Conservation (phyloP, 345 rosid species). For the Acer negundo region DNA sequence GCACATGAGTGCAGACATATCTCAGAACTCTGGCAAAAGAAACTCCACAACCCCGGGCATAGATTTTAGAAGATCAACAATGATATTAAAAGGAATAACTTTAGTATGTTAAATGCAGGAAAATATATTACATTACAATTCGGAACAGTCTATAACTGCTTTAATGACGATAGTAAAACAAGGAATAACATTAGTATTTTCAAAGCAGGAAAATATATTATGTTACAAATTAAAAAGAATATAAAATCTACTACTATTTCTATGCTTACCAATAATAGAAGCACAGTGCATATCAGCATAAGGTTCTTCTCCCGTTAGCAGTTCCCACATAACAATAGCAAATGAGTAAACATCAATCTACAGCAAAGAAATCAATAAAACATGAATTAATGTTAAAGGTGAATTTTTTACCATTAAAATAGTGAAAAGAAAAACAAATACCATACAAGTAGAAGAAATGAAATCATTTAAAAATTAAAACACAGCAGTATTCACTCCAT, state of each 20-base stretch:
- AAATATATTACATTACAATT: neutral
- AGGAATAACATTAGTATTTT: neutral
- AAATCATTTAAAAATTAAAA: neutral
- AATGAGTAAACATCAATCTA: conserved; percentile 99
- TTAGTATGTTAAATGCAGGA: neutral
- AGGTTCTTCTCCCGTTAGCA: conserved; percentile 95
- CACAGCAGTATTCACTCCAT: neutral
- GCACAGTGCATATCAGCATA: conserved; percentile 94
- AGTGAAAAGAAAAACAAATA: neutral
- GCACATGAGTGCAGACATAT: neutral
- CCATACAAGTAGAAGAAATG: neutral
- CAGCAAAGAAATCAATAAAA: conserved; percentile 18
- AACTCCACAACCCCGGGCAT: neutral
- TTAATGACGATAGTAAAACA: neutral
- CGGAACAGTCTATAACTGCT: neutral
- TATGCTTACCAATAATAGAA: conserved; percentile 80
- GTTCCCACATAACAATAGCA: conserved; percentile 98
- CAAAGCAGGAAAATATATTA: neutral
- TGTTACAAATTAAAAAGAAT: neutral
- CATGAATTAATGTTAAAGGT: neutral
- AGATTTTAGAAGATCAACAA: neutral
- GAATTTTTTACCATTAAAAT: neutral
- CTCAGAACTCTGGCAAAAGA: neutral
- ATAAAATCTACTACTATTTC: neutral
- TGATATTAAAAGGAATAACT: too few species aligned